A percentile compares a stretch with the other conserved stretches of the same genome.
phyloP scores from a whole-genome alignment of 805 yeast genomes.

The Groenewaldozyma tartarivorans region DNA sequence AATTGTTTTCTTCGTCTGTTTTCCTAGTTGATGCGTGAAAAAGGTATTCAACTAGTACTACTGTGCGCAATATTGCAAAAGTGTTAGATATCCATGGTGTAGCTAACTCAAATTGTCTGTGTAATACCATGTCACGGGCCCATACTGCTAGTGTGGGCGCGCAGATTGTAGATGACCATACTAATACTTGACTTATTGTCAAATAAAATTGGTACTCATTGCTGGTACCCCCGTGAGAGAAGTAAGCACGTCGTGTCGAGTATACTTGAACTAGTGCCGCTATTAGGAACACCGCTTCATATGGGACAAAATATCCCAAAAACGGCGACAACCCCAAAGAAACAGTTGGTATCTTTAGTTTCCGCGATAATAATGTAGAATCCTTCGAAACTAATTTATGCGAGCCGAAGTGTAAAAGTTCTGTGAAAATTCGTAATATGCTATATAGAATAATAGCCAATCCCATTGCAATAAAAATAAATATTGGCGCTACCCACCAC shows the following conservation, averaged over 20 bases:
- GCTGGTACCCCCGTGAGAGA: neutral
- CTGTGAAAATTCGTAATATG: neutral
- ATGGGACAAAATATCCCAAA: conserved; percentile 43
- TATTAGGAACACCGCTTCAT: conserved; percentile 63
- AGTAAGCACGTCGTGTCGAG: conserved; percentile 8
- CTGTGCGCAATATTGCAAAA: neutral
- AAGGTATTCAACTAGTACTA: neutral
- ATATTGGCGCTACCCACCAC: conserved; percentile 52
- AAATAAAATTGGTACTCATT: conserved; percentile 47
- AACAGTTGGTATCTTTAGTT: neutral
- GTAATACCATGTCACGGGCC: conserved; percentile 56
- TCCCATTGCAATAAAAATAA: conserved; percentile 39
- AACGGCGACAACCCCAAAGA: neutral
- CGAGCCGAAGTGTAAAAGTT: too few relatives aligned
- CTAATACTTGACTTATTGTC: conserved; percentile 53
- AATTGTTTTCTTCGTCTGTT: neutral
- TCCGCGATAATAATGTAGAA: neutral
- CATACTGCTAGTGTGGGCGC: conserved; percentile 73
- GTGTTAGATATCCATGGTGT: conserved; percentile 40
- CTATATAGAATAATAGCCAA: conserved; percentile 1
- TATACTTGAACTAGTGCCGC: conserved; percentile 36
- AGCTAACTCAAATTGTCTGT: conserved; percentile 33
- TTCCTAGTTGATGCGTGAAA: neutral
- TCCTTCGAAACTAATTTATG: neutral
- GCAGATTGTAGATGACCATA: conserved; percentile 71